Evolutionary conservation across 805 yeast species (phyloP).

Genomic region (Metschnikowia noctiluminum): DNA sequence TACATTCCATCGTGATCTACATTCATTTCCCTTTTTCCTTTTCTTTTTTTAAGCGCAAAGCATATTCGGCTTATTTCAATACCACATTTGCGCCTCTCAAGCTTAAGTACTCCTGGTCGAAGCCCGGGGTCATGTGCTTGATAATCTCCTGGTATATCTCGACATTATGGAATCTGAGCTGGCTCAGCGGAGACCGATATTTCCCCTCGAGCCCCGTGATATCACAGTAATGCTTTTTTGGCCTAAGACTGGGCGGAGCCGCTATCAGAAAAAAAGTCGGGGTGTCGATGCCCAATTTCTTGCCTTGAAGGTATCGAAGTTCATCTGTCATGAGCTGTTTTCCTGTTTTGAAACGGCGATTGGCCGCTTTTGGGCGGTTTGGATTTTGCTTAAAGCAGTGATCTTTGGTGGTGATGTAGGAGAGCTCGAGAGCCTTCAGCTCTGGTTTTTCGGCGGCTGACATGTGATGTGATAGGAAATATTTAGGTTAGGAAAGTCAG

Average conservation of each 20-base stretch:
- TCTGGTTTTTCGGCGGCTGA: constrained; percentile 6
- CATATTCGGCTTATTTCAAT: constrained; percentile 46
- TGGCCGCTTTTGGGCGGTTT: constrained; percentile 45
- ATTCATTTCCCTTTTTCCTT: no score
- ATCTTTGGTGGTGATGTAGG: constrained; percentile 38
- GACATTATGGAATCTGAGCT: constrained; percentile 73
- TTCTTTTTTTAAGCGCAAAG: no score
- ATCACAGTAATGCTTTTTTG: constrained; percentile 84
- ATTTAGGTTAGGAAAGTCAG: neutral
- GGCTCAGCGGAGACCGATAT: constrained; percentile 72
- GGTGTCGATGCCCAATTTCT: constrained; percentile 42
- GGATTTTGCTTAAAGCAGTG: constrained; percentile 59
- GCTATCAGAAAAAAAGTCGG: constrained; percentile 68
- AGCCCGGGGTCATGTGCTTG: constrained; percentile 79
- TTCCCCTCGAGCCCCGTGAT: constrained; percentile 82
- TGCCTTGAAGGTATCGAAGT: constrained; percentile 53
- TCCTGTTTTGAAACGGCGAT: constrained; percentile 66
- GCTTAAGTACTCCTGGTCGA: constrained; percentile 88
- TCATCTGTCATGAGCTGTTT: constrained; percentile 79
- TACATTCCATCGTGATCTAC: no score
- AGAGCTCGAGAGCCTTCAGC: constrained; percentile 26
- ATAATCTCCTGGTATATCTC: constrained; percentile 76
- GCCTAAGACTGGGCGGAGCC: constrained; percentile 86
- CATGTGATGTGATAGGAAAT: neutral
- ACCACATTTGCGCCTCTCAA: constrained; percentile 86